Base-by-base conservation (phyloP, 805 yeast species). In the Candida odintsovae region DNA sequence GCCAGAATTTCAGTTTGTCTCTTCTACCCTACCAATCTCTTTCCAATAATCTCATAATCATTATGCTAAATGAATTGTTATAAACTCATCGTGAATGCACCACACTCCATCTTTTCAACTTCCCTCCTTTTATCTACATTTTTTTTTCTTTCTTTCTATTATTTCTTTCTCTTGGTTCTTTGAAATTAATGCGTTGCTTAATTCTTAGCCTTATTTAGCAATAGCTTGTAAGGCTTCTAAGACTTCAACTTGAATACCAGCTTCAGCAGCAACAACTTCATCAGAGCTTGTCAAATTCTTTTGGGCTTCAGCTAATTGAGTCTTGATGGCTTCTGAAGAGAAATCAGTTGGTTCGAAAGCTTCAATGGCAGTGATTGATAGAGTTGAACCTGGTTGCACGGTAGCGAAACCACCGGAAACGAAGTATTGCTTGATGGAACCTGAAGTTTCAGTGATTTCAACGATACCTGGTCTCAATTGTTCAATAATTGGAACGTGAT, bases 401-500 rank as follows among this genome's bases (percentile, higher is more conserved):
- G 96, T 81, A 50, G 97, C 98, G 63, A 92, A 86, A 58, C 99
- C 99, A 57, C 98, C 98, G 52, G 95, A 80, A 56, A 92, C 90
- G 61, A 92, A 94, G 77, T 70, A 92, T 71, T 86, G 88, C 70
- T 79, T 75, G 66, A 80, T 73, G 55, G 85, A 69, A 61, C 86
- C 86, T 50, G 78, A 76, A 47, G 85, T 69, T 70, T 88, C 92
- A 57, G 88, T 84, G 65, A 94, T 82, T 71, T 90, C 97, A 62
- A 94, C 85, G 52, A 94, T 78, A 70, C 99, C 99, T 60, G 99
- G 96, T 65, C 83, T 80, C 68, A 94, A 82, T 78, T 94, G 96
- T 75, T 94, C 98, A 55, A 92, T 89, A 62, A 86, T 81, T 62
- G 99, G 98, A 64, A 94, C 96, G 82, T 94, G 99, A 76, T 88